Evolutionary conservation across 805 yeast species (phyloP).

Genomic region (Jamesozyma lodderae): DNA sequence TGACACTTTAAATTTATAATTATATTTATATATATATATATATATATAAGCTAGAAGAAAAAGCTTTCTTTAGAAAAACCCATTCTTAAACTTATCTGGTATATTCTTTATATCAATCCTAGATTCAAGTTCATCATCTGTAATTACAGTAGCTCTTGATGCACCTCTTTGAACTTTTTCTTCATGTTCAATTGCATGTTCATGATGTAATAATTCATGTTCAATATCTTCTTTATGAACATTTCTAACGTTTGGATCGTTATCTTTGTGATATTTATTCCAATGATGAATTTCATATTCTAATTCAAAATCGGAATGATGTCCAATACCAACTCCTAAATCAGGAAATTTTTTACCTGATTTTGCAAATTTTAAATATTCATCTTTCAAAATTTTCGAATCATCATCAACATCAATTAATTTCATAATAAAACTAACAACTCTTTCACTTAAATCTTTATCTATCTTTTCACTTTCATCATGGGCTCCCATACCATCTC

Average conservation of each 20-base stretch:
- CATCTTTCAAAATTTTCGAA: conserved; percentile 54
- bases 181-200: conserved; percentile 69
- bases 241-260: conserved; percentile 72
- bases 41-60: background rate
- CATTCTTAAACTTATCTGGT: conserved; percentile 33
- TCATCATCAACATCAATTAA: conserved; percentile 61
- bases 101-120: conserved; percentile 32
- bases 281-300: conserved; percentile 95
- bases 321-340: conserved; percentile 88
- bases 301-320: conserved; percentile 85
- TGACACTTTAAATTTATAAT: too few relatives aligned
- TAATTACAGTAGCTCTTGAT: conserved; percentile 29
- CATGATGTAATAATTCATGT: conserved; percentile 76
- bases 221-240: conserved; percentile 87
- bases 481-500: conserved; percentile 81
- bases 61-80: conserved; percentile 11
- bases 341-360: conserved; percentile 77
- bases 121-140: conserved; percentile 34
- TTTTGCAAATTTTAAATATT: conserved; percentile 54
- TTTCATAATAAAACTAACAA: conserved; percentile 44
- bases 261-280: conserved; percentile 65
- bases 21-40: background rate
- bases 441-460: conserved; percentile 43
- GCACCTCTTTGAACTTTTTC: conserved; percentile 30
- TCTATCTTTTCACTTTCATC: conserved; percentile 56